Conservation (phyloP, 2,329 filamentous ascomycete genomes). For the Nectriaceae sp. region DNA sequence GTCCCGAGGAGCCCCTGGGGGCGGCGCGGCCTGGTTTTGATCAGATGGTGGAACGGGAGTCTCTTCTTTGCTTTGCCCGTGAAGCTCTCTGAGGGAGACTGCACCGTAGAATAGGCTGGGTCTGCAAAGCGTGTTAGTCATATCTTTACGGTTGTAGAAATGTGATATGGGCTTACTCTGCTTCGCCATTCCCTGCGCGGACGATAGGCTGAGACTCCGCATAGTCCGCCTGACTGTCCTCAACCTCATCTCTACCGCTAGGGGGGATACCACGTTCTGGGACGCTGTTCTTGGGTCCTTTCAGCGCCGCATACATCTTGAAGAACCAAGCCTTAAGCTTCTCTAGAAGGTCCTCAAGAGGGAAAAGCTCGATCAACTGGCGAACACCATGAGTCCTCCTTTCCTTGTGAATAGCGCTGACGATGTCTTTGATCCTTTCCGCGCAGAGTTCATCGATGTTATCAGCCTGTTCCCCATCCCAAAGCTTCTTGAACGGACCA, state of each 20-base stretch:
- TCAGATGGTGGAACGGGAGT: constrained; percentile 19
- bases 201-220: constrained; percentile 28
- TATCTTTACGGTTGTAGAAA: not conserved
- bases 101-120: constrained; percentile 21
- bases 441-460: constrained; percentile 21
- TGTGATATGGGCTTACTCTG: constrained; percentile 12
- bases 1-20: constrained; percentile 20
- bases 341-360: constrained; percentile 17
- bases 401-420: constrained; percentile 9
- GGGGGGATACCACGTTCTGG: not conserved
- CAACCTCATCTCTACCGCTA: constrained; percentile 8
- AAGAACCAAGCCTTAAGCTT: constrained; percentile 21
- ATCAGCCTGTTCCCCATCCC: constrained; percentile 10
- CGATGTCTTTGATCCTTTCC: constrained; percentile 22
- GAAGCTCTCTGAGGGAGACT: constrained; percentile 20
- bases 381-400: constrained; percentile 10
- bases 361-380: constrained; percentile 18
- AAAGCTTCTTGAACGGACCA: constrained; percentile 30
- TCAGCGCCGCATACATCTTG: constrained; percentile 1
- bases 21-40: constrained; percentile 18
- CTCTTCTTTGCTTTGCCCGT: constrained; percentile 6
- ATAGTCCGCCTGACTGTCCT: constrained; percentile 19
- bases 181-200: constrained; percentile 14
- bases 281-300: not conserved
- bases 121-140: constrained; percentile 13